Evolutionary conservation across 139 green algal genomes (phyloP), one percentile per base, ranked within the genome.

Genomic region (Coccomyxa sp.): DNA sequence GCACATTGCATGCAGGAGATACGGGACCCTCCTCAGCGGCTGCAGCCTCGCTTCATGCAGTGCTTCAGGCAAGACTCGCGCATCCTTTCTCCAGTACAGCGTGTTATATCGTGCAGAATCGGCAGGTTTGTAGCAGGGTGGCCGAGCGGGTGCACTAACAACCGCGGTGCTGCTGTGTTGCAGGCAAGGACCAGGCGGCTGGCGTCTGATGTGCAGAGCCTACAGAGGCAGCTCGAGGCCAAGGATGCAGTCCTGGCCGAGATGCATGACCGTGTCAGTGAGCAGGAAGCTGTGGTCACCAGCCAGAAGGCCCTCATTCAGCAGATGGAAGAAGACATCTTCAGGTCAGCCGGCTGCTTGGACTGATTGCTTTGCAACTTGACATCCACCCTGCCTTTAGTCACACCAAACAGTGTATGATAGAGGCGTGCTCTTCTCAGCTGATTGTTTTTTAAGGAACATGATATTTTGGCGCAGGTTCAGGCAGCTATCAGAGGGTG

Each of bases 121-220:
- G n/a, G n/a, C n/a, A n/a, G n/a, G n/a, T n/a, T n/a, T n/a, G n/a
- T n/a, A n/a, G n/a, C n/a, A n/a, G n/a, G n/a, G n/a, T n/a, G n/a
- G n/a, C n/a, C n/a, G n/a, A n/a, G n/a, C n/a, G n/a, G n/a, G n/a
- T n/a, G n/a, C n/a, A n/a, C n/a, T n/a, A n/a, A n/a, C n/a, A n/a
- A n/a, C n/a, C n/a, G n/a, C n/a, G n/a, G n/a, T n/a, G n/a, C n/a
- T n/a, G n/a, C n/a, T n/a, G n/a, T n/a, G 31, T 18, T 68, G 70
- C 80, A 90, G 86, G 86, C 86, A 71, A 83, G 86, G 22, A 85
- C 83, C 75, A 81, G 82, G 70, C 83, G 82, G 82, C 79, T 90
- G 39, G 76, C 84, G 0, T 78, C 82, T 29, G 86, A 90, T n/a
- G 75, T 86, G 27, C 73, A 77, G 9, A 58, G 74, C 74, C 81